A percentile compares a stretch with the other conserved stretches of the same genome.
Conservation (phyloP, 2,329 filamentous ascomycete genomes). For the Colletotrichum liriopes region DNA sequence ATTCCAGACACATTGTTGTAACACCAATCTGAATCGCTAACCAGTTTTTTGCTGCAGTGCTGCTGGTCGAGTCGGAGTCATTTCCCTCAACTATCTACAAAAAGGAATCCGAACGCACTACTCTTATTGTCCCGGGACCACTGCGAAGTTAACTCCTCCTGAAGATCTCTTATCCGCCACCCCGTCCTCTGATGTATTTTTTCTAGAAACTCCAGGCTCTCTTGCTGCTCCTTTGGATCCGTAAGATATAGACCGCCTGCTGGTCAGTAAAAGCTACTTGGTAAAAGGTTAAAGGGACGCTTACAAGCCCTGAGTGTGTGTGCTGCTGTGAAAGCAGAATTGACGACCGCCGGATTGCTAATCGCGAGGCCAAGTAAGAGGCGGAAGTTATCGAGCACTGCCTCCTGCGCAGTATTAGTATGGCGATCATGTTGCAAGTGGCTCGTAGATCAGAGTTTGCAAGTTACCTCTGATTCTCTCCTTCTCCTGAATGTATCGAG, state of each 20-base stretch:
- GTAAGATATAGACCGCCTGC: constrained; percentile 20
- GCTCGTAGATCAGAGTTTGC: too few species aligned
- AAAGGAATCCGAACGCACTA: constrained; percentile 16
- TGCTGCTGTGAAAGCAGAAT: constrained; percentile 48
- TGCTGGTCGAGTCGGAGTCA: too few species aligned
- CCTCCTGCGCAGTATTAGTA: constrained; percentile 37
- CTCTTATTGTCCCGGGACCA: constrained; percentile 23
- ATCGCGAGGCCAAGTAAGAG: constrained; percentile 48
- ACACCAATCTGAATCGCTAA: too few species aligned
- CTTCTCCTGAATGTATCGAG: constrained; percentile 46
- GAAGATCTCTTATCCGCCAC: constrained; percentile 27
- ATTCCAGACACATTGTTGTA: too few species aligned
- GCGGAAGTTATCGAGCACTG: constrained; percentile 46
- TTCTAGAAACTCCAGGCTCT: constrained; percentile 16
- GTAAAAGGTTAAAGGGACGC: background rate
- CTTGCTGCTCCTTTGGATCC: constrained; percentile 19
- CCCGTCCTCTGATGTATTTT: constrained; percentile 17
- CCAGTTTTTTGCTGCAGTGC: background rate
- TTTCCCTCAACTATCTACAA: background rate
- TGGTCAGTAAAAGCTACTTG: background rate
- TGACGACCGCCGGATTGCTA: constrained; percentile 47
- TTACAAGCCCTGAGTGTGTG: constrained; percentile 48
- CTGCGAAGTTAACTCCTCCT: background rate
- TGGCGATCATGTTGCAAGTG: background rate
- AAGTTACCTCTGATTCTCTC: constrained; percentile 43